These are phyloP conservation scores for Cystoisospora suis DNA, from an alignment of 169 alveolate species.

Conservation along the genomic window DNA sequence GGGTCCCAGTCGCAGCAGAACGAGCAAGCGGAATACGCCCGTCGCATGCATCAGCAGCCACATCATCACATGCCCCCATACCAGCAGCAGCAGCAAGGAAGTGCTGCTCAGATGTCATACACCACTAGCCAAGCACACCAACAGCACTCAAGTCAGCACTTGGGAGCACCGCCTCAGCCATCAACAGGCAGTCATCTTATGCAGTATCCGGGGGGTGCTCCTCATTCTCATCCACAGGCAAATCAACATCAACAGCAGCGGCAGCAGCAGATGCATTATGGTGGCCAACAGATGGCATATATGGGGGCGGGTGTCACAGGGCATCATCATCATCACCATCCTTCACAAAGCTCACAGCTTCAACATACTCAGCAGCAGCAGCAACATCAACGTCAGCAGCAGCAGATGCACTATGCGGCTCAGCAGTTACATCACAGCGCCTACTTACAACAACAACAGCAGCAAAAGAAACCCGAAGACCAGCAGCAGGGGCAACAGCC, in stretches of 20 bases:
- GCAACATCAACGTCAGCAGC: not conserved
- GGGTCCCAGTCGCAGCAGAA: no score
- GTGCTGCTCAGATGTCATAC: not conserved
- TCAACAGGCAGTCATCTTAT: no score
- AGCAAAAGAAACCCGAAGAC: not conserved
- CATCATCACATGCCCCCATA: not conserved
- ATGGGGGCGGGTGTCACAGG: not conserved
- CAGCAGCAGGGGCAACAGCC: slow-evolving; percentile 20
- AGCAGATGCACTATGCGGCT: not conserved
- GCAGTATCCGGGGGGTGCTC: no score
- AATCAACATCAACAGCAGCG: not conserved
- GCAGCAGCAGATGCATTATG: not conserved
- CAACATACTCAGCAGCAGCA: not conserved
- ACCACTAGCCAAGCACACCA: not conserved
- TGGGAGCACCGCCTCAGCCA: no score
- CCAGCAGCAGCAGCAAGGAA: not conserved
- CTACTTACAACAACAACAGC: not conserved
- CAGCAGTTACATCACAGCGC: no score
- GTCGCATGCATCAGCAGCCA: not conserved
- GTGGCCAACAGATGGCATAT: not conserved
- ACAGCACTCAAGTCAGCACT: not conserved
- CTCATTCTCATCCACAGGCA: no score
- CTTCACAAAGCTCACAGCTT: not conserved
- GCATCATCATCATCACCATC: not conserved
- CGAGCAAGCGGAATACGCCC: no score